Conservation (phyloP, 163 green algal species). For the Scenedesmus sp. region DNA sequence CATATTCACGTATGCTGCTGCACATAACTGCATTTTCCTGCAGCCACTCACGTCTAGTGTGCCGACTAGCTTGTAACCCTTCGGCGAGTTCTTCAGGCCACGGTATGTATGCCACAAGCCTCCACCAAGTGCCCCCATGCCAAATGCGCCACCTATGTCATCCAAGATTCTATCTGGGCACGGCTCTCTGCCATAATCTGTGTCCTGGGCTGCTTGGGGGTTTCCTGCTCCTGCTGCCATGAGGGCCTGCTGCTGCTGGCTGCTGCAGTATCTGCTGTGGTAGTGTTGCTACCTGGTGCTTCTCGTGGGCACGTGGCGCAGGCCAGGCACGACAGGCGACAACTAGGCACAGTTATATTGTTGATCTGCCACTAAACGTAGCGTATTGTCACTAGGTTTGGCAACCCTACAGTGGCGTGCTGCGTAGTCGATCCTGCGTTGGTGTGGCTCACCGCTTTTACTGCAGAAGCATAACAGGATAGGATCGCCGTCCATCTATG, state of each 20-base stretch:
- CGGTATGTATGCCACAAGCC: constrained; percentile 95
- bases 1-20: neutral
- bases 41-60: constrained; percentile 84
- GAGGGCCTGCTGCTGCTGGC: neutral
- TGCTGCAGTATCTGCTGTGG: constrained; percentile 1
- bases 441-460: neutral
- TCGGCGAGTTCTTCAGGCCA: constrained; percentile 93
- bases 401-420: constrained; percentile 12
- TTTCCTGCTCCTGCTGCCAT: constrained; percentile 38
- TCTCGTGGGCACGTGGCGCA: neutral
- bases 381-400: neutral
- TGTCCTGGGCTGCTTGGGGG: constrained; percentile 37
- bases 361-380: neutral
- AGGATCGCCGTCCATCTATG: too few relatives aligned
- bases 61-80: constrained; percentile 79
- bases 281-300: constrained; percentile 9
- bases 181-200: constrained; percentile 75
- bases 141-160: constrained; percentile 98
- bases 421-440: neutral
- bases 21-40: neutral
- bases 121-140: constrained; percentile 98
- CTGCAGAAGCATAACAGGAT: neutral
- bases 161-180: constrained; percentile 97
- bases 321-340: neutral
- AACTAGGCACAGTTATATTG: neutral